Percentiles rank a stretch among this genome's conserved stretches.
These are phyloP conservation scores for Aeminium ludgeri DNA, from an alignment of 495 filamentous ascomycete species.

Conservation along the genomic window DNA sequence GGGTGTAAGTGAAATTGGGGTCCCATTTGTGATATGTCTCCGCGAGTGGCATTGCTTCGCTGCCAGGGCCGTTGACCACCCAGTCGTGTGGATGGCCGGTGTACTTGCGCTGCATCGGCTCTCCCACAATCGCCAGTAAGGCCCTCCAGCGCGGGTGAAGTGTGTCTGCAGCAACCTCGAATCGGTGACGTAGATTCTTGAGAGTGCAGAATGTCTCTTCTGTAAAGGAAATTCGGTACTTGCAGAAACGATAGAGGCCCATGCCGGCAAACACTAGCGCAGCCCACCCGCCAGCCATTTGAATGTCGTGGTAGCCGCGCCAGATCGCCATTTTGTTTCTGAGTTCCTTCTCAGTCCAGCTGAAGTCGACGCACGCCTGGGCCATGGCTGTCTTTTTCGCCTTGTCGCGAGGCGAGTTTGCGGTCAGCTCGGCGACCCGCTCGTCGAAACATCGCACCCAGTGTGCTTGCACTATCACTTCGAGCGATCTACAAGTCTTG, in stretches of 20 bases:
- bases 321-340: conserved; percentile 26
- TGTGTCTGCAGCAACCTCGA: conserved; percentile 25
- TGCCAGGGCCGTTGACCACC: conserved; percentile 11
- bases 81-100: conserved; percentile 22
- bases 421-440: conserved; percentile 10
- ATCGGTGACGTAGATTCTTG: conserved; percentile 13
- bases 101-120: conserved; percentile 12
- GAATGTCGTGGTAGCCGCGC: conserved; percentile 22
- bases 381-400: conserved; percentile 12
- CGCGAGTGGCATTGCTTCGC: conserved; percentile 17
- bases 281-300: conserved; percentile 21
- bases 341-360: conserved; percentile 23
- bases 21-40: conserved; percentile 20
- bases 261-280: conserved; percentile 24
- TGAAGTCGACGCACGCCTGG: conserved; percentile 16
- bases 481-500: conserved; percentile 13
- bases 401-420: conserved; percentile 3
- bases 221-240: conserved; percentile 22
- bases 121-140: conserved; percentile 15
- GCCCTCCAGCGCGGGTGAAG: conserved; percentile 23
- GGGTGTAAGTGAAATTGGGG: conserved; percentile 15
- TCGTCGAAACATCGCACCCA: conserved; percentile 19
- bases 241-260: conserved; percentile 25
- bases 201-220: conserved; percentile 19
- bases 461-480: conserved; percentile 18